These are phyloP conservation scores for Pythium catenulatum DNA, from an alignment of 352 stramenopile genomes.

Conservation along the genomic window DNA sequence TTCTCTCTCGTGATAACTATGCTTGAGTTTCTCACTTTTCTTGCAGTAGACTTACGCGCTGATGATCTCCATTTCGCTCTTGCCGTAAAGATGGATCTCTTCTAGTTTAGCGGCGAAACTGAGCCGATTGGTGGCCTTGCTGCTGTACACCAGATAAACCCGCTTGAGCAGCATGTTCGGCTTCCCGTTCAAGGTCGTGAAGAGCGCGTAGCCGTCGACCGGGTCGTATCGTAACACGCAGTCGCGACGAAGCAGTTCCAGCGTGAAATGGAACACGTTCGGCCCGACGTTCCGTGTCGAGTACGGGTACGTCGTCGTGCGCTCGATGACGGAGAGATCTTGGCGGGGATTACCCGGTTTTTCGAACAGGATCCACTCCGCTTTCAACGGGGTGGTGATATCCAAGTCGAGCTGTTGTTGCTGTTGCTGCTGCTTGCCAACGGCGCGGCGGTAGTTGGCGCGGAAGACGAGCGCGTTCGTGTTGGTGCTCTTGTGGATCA, in stretches of 20 bases:
- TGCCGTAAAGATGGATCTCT: conserved; percentile 66
- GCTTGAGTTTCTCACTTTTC: neutral
- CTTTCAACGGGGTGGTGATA: conserved; percentile 63
- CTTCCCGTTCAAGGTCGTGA: conserved; percentile 78
- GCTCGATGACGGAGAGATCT: conserved; percentile 74
- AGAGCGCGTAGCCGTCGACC: conserved; percentile 66
- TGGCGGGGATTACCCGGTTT: conserved; percentile 77
- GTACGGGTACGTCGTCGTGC: conserved; percentile 78
- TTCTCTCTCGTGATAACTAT: neutral
- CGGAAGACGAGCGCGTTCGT: conserved; percentile 78
- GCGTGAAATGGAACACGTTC: conserved; percentile 72
- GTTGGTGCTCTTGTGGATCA: conserved; percentile 82
- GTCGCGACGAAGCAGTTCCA: conserved; percentile 72
- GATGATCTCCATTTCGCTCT: conserved; percentile 67
- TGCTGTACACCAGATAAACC: conserved; percentile 70
- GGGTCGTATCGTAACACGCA: conserved; percentile 73
- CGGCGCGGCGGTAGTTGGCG: conserved; percentile 58
- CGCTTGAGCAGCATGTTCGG: conserved; percentile 76
- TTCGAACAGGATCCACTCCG: conserved; percentile 86
- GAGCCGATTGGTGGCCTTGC: conserved; percentile 60
- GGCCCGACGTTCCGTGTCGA: conserved; percentile 64
- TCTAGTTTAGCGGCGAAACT: conserved; percentile 65
- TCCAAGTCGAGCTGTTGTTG: conserved; percentile 65
- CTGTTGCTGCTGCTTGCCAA: conserved; percentile 37
- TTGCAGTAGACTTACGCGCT: neutral